Base-by-base conservation (phyloP, 306 rosid species). In the Trifolium subterraneum region DNA sequence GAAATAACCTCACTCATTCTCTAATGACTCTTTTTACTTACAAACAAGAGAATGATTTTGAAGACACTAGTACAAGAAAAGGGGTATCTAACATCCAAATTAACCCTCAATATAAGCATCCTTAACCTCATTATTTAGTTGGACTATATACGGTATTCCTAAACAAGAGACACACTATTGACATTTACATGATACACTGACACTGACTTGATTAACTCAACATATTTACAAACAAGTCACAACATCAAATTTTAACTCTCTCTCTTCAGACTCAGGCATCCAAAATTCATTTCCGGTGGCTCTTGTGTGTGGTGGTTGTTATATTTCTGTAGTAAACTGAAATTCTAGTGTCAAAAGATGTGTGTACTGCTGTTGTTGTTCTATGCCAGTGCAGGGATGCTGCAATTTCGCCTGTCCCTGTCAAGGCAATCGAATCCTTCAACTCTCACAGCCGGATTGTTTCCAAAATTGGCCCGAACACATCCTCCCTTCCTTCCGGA, bases 361-460 rank as follows among this genome's bases (percentile, higher is more conserved):
- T 52, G 64, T 38, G 4, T 66, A 15, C 41, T 36, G 41, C 44
- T n/a, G 36, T 33, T 54, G 35, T 33, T 23, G 65, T 75, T 76
- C 86, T 88, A 94, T 33, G 97, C 99, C 76, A 92, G 80, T 6
- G 99, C 87, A 79, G 97, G 88, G 86, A 94, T 88, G 85, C 96
- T 88, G 79, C 96, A 83, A 78, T 90, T 94, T 48, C 95, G 85
- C 42, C 89, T 78, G 69, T 92, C 99, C 88, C 95, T 84, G 65
- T 90, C 92, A 10, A 90, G 90, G 77, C 96, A 94, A 82, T 94
- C 99, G 20, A 94, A 94, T 48, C 99, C 99, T 80, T 94, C 99
- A 2, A 94, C 11, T 41, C 97, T 88, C 73, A 90, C 96, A 1
- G 86, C 89, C 0, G 99, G 99, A 14, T 87, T 92, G 84, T 81